Base-by-base conservation (phyloP, 2,329 filamentous ascomycete species). In the Diaporthe velutina region DNA sequence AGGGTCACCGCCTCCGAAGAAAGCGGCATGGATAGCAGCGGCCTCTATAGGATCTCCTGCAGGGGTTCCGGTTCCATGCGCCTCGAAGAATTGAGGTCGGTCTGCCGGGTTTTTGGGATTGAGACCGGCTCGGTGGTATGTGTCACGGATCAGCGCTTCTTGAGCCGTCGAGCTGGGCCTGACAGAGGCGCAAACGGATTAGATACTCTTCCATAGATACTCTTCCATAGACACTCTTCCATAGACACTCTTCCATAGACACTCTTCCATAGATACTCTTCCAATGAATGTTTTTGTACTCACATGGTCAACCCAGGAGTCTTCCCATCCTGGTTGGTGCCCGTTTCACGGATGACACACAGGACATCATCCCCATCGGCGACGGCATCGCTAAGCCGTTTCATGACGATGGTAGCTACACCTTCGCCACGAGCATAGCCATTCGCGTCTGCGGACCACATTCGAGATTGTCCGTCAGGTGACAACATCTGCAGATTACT, bases 111-210 rank as follows among this genome's bases (percentile, higher is more conserved):
- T 70, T 19, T 33, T 61, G 0, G 79, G 76, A 73, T 86, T 80
- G 1, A 85, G 80, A 4, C 83, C 87, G 1, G 85, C 81, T 19
- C 76, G 57, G 3, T 77, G 0, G 42, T 70, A 76, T 88, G 89
- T 0, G 84, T 85, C 3, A 76, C 79, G 77, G 68, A 88, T 88
- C 4, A 87, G 75, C 0, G 68, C 74, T 2, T 80, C 80, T 74
- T 89, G 88, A 0, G 86, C 83, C 0, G 75, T 60, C 0, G 78
- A 68, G 50, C 80, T 89, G 0, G 89, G 89, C 88, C 13, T 78
- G 10, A 78, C 87, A 81, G n/a, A 17, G 22, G 55, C 1, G 33
- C 2, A 38, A 40, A 25, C 2, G 22, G 22, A 3, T 60, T 12
- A 60, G 22, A n/a, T n/a, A n/a, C n/a, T n/a, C n/a, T 4, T 25